Evolutionary conservation across 2,329 filamentous ascomycete species (phyloP).

Genomic region (Endothia cerciana): DNA sequence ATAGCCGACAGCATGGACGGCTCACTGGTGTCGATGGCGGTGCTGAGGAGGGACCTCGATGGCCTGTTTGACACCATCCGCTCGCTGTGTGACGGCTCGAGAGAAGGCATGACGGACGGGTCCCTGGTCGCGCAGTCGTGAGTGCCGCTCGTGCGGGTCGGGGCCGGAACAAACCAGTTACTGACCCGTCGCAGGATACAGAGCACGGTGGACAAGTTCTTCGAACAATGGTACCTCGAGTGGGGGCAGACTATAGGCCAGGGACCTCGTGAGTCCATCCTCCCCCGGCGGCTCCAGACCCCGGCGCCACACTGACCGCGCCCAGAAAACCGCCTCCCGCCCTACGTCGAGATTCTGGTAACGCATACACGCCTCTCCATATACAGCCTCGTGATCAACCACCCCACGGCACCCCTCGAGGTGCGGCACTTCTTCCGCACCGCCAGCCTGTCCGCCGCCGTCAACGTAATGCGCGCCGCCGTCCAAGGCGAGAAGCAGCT

Average conservation of each 20-base stretch:
- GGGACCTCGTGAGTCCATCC: constrained; percentile 48
- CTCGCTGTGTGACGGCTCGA: constrained; percentile 62
- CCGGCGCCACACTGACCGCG: constrained; percentile 13
- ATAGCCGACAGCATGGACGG: constrained; percentile 70
- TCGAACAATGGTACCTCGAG: constrained; percentile 65
- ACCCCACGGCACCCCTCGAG: constrained; percentile 70
- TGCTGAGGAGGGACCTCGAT: constrained; percentile 67
- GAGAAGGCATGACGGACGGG: constrained; percentile 52
- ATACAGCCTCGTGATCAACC: constrained; percentile 75
- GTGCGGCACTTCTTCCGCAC: constrained; percentile 75
- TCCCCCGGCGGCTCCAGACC: no score
- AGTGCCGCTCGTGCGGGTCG: constrained; percentile 29
- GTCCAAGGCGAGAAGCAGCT: constrained; percentile 72
- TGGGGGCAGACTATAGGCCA: constrained; percentile 63
- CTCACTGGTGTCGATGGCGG: constrained; percentile 72
- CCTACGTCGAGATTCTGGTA: constrained; percentile 76
- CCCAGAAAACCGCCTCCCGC: constrained; percentile 61
- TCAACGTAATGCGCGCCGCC: constrained; percentile 75
- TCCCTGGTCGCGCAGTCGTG: constrained; percentile 57
- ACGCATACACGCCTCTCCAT: constrained; percentile 75
- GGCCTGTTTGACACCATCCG: constrained; percentile 61
- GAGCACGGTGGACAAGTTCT: constrained; percentile 66
- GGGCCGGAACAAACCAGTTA: neutral
- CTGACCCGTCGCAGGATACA: constrained; percentile 49
- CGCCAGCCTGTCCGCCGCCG: constrained; percentile 69